phyloP scores from a whole-genome alignment of 345 rosid genomes.

The Dimocarpus longan region DNA sequence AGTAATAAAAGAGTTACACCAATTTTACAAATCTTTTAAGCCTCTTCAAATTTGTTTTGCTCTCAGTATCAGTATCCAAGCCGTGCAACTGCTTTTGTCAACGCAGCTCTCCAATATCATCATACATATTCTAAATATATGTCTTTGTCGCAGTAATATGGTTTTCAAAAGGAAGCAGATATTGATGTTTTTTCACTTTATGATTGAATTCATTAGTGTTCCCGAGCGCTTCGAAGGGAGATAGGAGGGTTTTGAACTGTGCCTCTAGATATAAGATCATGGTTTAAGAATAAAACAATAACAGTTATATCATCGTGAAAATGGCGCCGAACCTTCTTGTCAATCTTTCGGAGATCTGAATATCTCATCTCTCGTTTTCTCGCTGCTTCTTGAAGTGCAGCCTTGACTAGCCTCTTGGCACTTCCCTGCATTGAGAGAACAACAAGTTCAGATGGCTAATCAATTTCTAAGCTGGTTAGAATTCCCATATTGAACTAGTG shows the following conservation, averaged over 20 bases:
- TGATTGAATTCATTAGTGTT: slow-evolving; percentile 42
- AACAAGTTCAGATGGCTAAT: not conserved
- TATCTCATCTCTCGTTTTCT: slow-evolving; percentile 86
- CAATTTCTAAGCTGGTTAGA: not conserved
- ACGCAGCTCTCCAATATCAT: slow-evolving; percentile 10
- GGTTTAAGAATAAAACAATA: slow-evolving; percentile 81
- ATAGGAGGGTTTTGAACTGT: slow-evolving; percentile 52
- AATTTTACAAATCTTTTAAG: slow-evolving; percentile 15
- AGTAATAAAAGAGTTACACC: not conserved
- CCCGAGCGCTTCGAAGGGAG: slow-evolving; percentile 65
- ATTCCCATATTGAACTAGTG: not conserved
- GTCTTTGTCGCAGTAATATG: not conserved
- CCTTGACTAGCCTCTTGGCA: slow-evolving; percentile 83
- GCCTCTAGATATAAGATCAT: slow-evolving; percentile 72
- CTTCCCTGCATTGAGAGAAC: slow-evolving; percentile 59
- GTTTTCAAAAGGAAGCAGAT: slow-evolving; percentile 15
- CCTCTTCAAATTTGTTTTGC: slow-evolving; percentile 9
- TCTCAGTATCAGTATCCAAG: not conserved
- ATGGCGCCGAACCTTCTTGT: slow-evolving; percentile 88
- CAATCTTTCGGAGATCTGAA: slow-evolving; percentile 82
- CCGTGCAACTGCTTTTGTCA: slow-evolving; percentile 19
- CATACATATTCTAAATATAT: not conserved
- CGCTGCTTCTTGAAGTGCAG: slow-evolving; percentile 91
- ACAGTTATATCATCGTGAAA: slow-evolving; percentile 97
- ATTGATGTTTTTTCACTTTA: slow-evolving; percentile 14